Evolutionary conservation across 2,329 filamentous ascomycete genomes (phyloP).

Genomic region (Drechslerella stenobrocha): DNA sequence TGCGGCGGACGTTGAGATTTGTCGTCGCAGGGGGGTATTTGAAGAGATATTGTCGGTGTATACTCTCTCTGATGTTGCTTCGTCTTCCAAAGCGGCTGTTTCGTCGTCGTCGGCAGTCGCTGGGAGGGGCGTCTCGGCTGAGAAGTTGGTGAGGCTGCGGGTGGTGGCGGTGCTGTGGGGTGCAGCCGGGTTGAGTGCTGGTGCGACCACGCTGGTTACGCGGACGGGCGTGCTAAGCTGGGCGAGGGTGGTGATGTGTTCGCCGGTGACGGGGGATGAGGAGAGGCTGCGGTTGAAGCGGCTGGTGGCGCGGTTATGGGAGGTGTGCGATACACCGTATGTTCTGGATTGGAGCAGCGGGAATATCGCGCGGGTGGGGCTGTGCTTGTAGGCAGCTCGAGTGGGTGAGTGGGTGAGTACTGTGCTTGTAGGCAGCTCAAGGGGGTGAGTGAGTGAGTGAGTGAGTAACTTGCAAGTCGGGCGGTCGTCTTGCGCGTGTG

Average conservation of each 20-base stretch:
- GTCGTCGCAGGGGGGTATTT: conserved; percentile 29
- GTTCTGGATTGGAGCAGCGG: conserved; percentile 51
- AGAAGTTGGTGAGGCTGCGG: conserved; percentile 42
- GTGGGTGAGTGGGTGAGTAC: no score
- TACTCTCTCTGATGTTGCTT: not conserved
- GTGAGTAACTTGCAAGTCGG: no score
- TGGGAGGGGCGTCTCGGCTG: conserved; percentile 8
- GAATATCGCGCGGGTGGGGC: conserved; percentile 32
- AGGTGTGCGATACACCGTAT: conserved; percentile 51
- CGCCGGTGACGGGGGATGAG: conserved; percentile 11
- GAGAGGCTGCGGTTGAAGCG: conserved; percentile 48
- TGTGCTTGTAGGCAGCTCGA: no score
- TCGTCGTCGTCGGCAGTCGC: no score
- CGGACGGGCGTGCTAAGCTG: conserved; percentile 52
- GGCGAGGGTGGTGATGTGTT: conserved; percentile 43
- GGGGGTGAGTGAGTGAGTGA: no score
- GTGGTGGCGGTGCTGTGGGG: conserved; percentile 52
- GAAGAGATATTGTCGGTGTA: conserved; percentile 32
- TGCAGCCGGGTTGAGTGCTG: conserved; percentile 50
- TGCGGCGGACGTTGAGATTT: conserved; percentile 34
- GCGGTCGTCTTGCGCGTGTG: no score
- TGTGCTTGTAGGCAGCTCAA: no score
- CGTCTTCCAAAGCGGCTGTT: no score
- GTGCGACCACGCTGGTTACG: conserved; percentile 52
- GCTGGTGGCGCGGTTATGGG: conserved; percentile 50